phyloP scores from a whole-genome alignment of 2,329 filamentous ascomycete genomes.

The Blumeria hordei region DNA sequence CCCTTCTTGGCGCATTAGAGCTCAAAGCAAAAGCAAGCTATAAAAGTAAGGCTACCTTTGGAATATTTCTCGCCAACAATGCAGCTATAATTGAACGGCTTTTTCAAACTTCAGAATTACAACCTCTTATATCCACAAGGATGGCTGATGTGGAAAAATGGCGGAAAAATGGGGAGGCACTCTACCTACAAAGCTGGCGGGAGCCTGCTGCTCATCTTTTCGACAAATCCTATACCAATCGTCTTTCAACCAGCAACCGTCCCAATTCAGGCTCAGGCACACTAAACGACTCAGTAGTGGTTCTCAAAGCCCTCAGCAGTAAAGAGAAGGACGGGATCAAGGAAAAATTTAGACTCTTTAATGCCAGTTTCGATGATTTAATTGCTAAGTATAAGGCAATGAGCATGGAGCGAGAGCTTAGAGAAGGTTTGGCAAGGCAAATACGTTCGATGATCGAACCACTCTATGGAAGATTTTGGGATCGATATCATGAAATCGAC shows the following conservation, averaged over 20 bases:
- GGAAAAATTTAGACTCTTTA: constrained; percentile 84
- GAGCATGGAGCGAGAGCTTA: constrained; percentile 78
- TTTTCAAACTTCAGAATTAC: constrained; percentile 60
- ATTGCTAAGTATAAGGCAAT: constrained; percentile 60
- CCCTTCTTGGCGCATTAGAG: constrained; percentile 51
- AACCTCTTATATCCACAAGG: constrained; percentile 41
- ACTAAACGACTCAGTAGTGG: constrained; percentile 47
- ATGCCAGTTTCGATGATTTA: constrained; percentile 71
- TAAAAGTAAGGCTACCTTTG: constrained; percentile 54
- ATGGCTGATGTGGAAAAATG: constrained; percentile 51
- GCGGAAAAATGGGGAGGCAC: constrained; percentile 62
- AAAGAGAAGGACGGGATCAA: constrained; percentile 96
- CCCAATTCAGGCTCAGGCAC: constrained; percentile 46
- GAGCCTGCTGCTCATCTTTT: constrained; percentile 67
- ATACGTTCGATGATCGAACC: constrained; percentile 84
- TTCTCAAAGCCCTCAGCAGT: constrained; percentile 59
- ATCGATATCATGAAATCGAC: constrained; percentile 90
- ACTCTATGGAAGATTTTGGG: constrained; percentile 86
- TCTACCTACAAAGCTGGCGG: constrained; percentile 72
- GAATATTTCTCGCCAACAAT: constrained; percentile 79
- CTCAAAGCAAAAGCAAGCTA: constrained; percentile 47
- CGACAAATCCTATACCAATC: constrained; percentile 79
- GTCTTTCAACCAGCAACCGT: constrained; percentile 23
- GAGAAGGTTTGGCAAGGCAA: constrained; percentile 55
- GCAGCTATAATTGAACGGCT: constrained; percentile 64